Conservation (phyloP, 257 asterid genomes). For the Solanum appendiculatum region DNA sequence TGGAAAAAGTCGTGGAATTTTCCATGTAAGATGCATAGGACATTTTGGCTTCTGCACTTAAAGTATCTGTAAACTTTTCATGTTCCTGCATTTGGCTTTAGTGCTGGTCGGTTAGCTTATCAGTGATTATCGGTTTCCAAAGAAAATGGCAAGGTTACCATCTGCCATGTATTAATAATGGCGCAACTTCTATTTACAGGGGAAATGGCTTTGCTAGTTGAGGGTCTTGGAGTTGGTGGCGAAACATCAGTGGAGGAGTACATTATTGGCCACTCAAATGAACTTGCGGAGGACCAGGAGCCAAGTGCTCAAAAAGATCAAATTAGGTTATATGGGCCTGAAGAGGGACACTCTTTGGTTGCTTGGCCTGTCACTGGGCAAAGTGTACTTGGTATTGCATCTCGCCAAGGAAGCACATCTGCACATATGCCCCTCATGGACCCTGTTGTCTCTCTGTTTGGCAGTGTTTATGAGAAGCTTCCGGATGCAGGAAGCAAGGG, state of each 20-base stretch:
- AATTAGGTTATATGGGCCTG: constrained; percentile 31
- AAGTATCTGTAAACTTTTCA: neutral
- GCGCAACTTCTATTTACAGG: constrained; percentile 22
- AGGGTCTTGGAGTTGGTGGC: constrained; percentile 58
- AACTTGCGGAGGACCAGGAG: constrained; percentile 23
- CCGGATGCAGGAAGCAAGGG: constrained; percentile 46
- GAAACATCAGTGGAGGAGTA: constrained; percentile 52
- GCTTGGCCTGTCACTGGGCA: constrained; percentile 38
- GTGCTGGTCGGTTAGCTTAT: neutral
- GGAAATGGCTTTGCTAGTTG: constrained; percentile 68
- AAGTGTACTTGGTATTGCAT: constrained; percentile 15
- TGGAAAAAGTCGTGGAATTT: neutral
- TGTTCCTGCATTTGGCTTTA: neutral
- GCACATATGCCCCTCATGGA: constrained; percentile 35
- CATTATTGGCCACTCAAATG: constrained; percentile 39
- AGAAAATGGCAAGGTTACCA: neutral
- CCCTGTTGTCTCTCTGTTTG: constrained; percentile 57
- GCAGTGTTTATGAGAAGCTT: constrained; percentile 49
- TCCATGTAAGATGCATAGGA: neutral
- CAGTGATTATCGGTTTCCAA: neutral
- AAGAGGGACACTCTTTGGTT: constrained; percentile 38
- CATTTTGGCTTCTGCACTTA: neutral
- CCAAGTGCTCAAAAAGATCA: constrained; percentile 27
- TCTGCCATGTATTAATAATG: neutral
- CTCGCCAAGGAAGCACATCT: constrained; percentile 34